Evolutionary conservation across 2,329 filamentous ascomycete genomes (phyloP), one percentile per base, ranked within the genome.

Genomic region (Epichloe gansuensis): DNA sequence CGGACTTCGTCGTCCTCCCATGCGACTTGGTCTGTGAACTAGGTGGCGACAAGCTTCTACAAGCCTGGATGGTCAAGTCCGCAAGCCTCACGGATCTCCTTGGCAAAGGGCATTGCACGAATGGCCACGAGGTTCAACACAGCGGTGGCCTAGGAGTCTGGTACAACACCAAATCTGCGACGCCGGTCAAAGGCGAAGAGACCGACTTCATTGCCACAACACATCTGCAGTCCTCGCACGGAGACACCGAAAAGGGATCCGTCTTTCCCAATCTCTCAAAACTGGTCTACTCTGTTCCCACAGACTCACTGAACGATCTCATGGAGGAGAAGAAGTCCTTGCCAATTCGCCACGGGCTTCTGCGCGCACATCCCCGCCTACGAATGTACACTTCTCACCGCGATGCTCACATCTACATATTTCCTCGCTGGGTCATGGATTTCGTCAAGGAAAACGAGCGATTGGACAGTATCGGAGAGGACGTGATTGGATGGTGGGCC

Each of bases 11-110:
- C 28, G 81, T 97, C 3, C 74, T 98, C 4, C 91, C 93, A 0
- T 98, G 93, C 68, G 93, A 98, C 66, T 75, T 98, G 6, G 83
- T 98, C 41, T 96, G 90, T 65, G 91, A 95, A 63, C 73, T 97
- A 15, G 84, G 86, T 3, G 91, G 90, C 12, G 86, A 90, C 60
- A 81, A 84, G 56, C 75, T 97, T 23, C 71, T 95, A 2, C 89
- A 96, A 67, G 82, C 91, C 55, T 98, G 93, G 90, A 91, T 96
- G 85, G 81, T 91, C 34, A 82, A 86, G 60, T 81, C 89, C 48
- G 84, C 82, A 15, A 86, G 84, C 39, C 74, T 91, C 67, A 78
- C 69, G 59, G 81, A 72, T 69, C 74, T 77, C 13, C 76, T 84
- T 3, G 79, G 75, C 13, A 75, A 78, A 39, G 56, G 60, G 3